These are phyloP conservation scores for Lepiota venenata DNA, from an alignment of 768 basidiomycete species.

Conservation along the genomic window DNA sequence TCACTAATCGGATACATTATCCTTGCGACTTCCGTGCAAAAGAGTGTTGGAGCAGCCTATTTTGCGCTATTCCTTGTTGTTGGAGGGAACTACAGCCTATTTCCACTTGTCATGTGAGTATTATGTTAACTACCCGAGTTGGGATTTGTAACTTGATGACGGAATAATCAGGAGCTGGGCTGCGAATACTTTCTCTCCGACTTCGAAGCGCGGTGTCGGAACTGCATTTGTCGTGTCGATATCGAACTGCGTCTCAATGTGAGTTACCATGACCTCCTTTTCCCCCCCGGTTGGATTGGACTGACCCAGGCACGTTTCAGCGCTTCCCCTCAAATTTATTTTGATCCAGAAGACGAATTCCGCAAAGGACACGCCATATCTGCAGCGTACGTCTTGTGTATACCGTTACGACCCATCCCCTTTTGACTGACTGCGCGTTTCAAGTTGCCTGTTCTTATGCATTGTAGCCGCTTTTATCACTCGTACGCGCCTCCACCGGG, in stretches of 20 bases:
- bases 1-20: conserved; percentile 54
- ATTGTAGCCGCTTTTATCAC: conserved; percentile 40
- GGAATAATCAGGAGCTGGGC: conserved; percentile 50
- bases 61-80: conserved; percentile 57
- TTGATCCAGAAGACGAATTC: conserved; percentile 33
- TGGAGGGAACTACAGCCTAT: conserved; percentile 51
- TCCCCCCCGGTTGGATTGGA: background rate
- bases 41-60: conserved; percentile 50
- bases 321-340: background rate
- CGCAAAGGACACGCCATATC: conserved; percentile 54
- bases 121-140: background rate
- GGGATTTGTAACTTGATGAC: background rate
- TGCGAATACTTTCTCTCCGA: conserved; percentile 55
- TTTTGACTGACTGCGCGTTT: background rate
- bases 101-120: conserved; percentile 56
- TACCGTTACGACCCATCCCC: background rate
- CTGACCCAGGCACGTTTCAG: background rate
- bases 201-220: conserved; percentile 57
- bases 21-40: conserved; percentile 46
- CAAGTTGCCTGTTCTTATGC: conserved; percentile 43
- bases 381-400: conserved; percentile 35
- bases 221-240: conserved; percentile 60
- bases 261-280: conserved; percentile 12
- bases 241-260: conserved; percentile 58
- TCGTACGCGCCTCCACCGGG: conserved; percentile 37